Conservation (phyloP, 2,329 filamentous ascomycete genomes). For the Penicillium sp. region DNA sequence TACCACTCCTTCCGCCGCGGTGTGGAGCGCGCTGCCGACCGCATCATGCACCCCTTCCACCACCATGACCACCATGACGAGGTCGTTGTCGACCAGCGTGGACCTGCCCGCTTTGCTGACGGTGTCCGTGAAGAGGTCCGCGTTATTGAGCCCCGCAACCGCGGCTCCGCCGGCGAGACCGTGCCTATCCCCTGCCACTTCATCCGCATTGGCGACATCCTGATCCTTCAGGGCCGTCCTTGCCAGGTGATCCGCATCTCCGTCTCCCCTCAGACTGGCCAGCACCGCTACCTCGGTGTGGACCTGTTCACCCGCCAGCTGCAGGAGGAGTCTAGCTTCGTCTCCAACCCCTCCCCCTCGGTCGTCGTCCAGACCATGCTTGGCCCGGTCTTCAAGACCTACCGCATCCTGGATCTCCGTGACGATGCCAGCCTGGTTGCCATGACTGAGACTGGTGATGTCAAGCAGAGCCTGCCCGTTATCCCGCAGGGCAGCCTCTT, state of each 20-base stretch:
- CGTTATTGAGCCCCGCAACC: slow-evolving; percentile 52
- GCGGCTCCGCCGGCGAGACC: slow-evolving; percentile 64
- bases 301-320: slow-evolving; percentile 99
- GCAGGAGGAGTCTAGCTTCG: slow-evolving; percentile 96
- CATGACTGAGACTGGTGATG: slow-evolving; percentile 98
- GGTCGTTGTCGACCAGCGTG: slow-evolving; percentile 43
- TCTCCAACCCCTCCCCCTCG: slow-evolving; percentile 93
- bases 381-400: slow-evolving; percentile 99
- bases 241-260: slow-evolving; percentile 99
- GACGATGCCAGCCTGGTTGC: slow-evolving; percentile 78
- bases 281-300: slow-evolving; percentile 99
- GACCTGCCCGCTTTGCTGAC: slow-evolving; percentile 46
- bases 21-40: slow-evolving; percentile 64
- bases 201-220: slow-evolving; percentile 96
- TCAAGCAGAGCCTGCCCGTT: slow-evolving; percentile 92
- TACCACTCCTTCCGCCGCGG: slow-evolving; percentile 73
- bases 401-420: slow-evolving; percentile 96
- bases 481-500: slow-evolving; percentile 92
- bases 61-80: slow-evolving; percentile 50
- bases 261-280: slow-evolving; percentile 93
- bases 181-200: slow-evolving; percentile 99
- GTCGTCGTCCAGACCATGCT: slow-evolving; percentile 99
- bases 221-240: slow-evolving; percentile 97
- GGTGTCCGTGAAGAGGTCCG: slow-evolving; percentile 48
- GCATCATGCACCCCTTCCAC: slow-evolving; percentile 62